Base-by-base conservation (phyloP, 129 eudicot genomes). In the Tagetes erecta region DNA sequence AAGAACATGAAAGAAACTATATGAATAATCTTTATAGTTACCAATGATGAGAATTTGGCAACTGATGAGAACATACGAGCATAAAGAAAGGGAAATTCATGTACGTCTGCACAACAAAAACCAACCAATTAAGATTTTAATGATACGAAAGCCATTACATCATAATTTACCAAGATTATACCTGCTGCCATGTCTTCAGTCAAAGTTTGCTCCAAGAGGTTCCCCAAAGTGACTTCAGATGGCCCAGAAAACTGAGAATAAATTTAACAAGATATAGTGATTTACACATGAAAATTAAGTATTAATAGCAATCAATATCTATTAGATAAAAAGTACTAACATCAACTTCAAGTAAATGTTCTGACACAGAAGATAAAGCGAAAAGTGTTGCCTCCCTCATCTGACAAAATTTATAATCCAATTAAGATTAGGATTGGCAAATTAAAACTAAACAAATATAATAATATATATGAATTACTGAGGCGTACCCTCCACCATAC, bases 401-500 rank as follows among this genome's bases (percentile, higher is more conserved):
- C 98, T 94, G 96, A 80, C 78, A 82, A 70, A 59, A 8, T 65
- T 63, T 49, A 68, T 66, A 14, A 71, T 69, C 65, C 66, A 51
- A 72, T 59, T 46, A 42, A 57, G 8, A 50, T 71, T 63, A 60
- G 35, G 76, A 73, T 20, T 35, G n/a, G 74, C 36, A 37, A 5
- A 64, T 33, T 64, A 64, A 20, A 71, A 76, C 13, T 12, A 51
- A 36, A 31, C 36, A 31, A 52, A n/a, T 11, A 52, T 49, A 44
- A 13, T 30, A 38, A 64, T 65, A 57, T 55, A 68, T n/a, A 68
- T 30, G 27, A 62, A 30, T 41, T 76, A 65, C 39, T 36, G 42
- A 52, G 40, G 76, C 96, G 80, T 91, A 94, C 99, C 84, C 96
- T 94, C 99, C 99, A 94, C 99, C 99, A 91, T 49, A 80, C 85